Evolutionary conservation across 2,329 filamentous ascomycete species (phyloP), one percentile per base, ranked within the genome.

Genomic region (Colletotrichum magnum): DNA sequence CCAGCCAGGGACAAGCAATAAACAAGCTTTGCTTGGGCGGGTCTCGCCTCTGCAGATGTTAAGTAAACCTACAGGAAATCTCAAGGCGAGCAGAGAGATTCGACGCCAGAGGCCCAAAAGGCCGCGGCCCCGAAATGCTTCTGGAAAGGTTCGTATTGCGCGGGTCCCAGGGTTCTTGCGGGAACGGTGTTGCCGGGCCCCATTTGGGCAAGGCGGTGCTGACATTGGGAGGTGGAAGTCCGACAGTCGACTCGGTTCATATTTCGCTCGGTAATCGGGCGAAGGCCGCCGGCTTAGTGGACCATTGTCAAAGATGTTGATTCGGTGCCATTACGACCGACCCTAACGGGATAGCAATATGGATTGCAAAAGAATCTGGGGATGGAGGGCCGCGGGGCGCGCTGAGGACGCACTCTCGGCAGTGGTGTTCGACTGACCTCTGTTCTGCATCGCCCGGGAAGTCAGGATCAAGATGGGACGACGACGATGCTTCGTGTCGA

Each of bases 21-120:
- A 68, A 69, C 61, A 69, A 69, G 62, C 66, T 69, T 69, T 69
- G 50, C 45, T 36, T 7, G 32, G 10, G 32, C 32, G 32, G 32
- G 54, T 16, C 43, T 50, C 43, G 41, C 32, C 43, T 18, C 18
- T 41, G 48, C 32, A 15, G 24, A 60, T 32, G 41, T 51, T 60
- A 39, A 48, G 18, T n/a, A 48, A 21, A 48, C 41, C 41, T 48
- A 10, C 45, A 48, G 5, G 16, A 21, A 43, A 36, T 36, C 32
- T 36, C 6, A 43, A 43, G 16, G 13, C 41, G 13, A 43, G 13
- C 41, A 36, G 21, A 57, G 51, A 62, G 47, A 21, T 28, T 24
- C 41, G 50, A 32, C 39, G 12, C 56, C 47, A 16, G 53, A 51
- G 36, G 18, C 32, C 48, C 56, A 36, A 16, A 45, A 51, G 36